These are phyloP conservation scores for Ophiocordyceps australis DNA, from an alignment of 2,329 filamentous ascomycete genomes.

Conservation along the genomic window DNA sequence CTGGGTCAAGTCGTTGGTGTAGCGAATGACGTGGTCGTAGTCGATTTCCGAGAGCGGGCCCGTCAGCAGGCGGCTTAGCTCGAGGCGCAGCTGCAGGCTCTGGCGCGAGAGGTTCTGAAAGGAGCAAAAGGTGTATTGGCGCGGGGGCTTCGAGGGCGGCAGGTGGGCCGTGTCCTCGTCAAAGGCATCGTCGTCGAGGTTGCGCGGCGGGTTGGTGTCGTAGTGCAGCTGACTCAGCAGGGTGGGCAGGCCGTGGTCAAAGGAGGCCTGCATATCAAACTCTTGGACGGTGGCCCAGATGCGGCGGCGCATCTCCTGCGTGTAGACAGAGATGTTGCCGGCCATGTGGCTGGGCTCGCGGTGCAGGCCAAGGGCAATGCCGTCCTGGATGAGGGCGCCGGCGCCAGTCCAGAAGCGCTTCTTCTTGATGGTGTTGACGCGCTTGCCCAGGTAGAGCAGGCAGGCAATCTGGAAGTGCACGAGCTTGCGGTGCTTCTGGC, in stretches of 20 bases:
- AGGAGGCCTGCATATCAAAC: slow-evolving; percentile 43
- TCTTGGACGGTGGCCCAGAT: slow-evolving; percentile 44
- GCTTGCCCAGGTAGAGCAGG: slow-evolving; percentile 40
- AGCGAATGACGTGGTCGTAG: slow-evolving; percentile 43
- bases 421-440: slow-evolving; percentile 45
- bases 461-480: slow-evolving; percentile 44
- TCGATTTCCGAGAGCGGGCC: slow-evolving; percentile 35
- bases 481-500: slow-evolving; percentile 40
- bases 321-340: slow-evolving; percentile 36
- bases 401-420: slow-evolving; percentile 44
- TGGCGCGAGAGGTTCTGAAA: slow-evolving; percentile 39
- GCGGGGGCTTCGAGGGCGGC: slow-evolving; percentile 29
- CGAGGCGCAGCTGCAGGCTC: slow-evolving; percentile 35
- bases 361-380: slow-evolving; percentile 39
- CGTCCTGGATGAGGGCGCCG: slow-evolving; percentile 36
- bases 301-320: slow-evolving; percentile 42
- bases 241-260: slow-evolving; percentile 40
- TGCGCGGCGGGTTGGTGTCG: slow-evolving; percentile 34
- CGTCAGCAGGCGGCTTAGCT: slow-evolving; percentile 36
- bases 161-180: slow-evolving; percentile 31
- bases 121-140: slow-evolving; percentile 38
- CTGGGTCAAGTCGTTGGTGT: slow-evolving; percentile 41
- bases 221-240: slow-evolving; percentile 37
- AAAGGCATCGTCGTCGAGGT: slow-evolving; percentile 39
- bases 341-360: slow-evolving; percentile 37